Base-by-base conservation (phyloP, 345 rosid species). In the Corchorus capsularis region DNA sequence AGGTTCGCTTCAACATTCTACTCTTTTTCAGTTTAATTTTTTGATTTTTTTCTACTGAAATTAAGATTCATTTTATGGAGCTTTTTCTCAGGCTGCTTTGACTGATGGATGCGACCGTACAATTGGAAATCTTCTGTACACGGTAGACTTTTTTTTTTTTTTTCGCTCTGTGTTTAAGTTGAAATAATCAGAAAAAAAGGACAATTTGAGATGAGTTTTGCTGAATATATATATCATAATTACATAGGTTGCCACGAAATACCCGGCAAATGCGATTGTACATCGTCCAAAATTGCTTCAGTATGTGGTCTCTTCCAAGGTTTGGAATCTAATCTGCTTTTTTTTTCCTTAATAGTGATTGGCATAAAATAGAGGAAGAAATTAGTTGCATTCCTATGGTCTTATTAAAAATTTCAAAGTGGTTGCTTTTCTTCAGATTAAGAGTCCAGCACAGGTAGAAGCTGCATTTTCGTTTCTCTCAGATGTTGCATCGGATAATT, bases 371-470 rank as follows among this genome's bases (percentile, higher is more conserved):
- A 43, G 6, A n/a, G 3, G 53, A 16, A 14, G 52, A 2, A 7
- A 32, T 37, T 43, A 11, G 16, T 74, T 6, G 47, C 16, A 11
- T 6, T 35, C 19, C 70, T 69, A 19, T 0, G 62, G 16, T 70
- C 35, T 34, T 52, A 3, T 19, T 35, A 0, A 27, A 27, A 66
- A 16, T 43, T 75, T 75, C 67, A 61, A 78, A 3, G 52, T 37
- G 50, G 19, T 60, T 15, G 47, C 63, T n/a, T 56, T 37, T 78
- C 76, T 83, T 77, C 86, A 94, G 98, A 87, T 94, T 74, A 94
- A 96, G 84, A 83, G 93, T 45, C 87, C 93, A 4, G 97, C 96
- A 8, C 99, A 94, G 79, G 85, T 96, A 73, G 99, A 86, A 71
- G 97, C 97, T 50, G 95, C 98, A 34, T 77, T 90, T 86, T 62